Evolutionary conservation across 768 basidiomycete species (phyloP), one percentile per base, ranked within the genome.

Genomic region (Tulasnella calospora): DNA sequence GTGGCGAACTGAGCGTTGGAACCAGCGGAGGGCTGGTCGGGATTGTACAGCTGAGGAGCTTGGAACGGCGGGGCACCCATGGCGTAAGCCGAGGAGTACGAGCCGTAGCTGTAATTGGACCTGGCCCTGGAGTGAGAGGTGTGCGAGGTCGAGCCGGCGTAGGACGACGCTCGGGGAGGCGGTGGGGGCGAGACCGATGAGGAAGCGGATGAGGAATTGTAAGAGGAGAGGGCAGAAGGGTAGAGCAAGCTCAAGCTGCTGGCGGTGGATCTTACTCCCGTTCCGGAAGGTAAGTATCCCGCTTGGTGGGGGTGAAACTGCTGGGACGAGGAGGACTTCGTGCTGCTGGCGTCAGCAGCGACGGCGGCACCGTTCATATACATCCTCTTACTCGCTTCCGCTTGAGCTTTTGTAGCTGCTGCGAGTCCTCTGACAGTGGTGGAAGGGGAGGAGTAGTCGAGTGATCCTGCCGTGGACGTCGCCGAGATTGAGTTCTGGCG

Each of bases 31-130:
- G 75, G 75, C 36, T 51, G 36, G 47, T 46, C 38, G 36, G 75
- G 75, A 17, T 76, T 61, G 55, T 13, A 76, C 75, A 76, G 57
- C 57, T 76, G 75, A 61, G 75, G 75, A n/a, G 75, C 75, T 40
- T 76, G 75, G 55, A 76, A 76, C 27, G 75, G 75, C 21, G 75
- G 75, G 30, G 75, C 75, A 41, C 75, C 75, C 15, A 57, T 76
- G 23, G 51, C 27, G 55, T 72, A 72, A 7, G 71, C 71, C 3
- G 71, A 40, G 38, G 21, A 8, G 71, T 72, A 72, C 47, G 51
- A 57, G 41, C 69, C 75, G 73, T 74, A 74, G 61, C 61, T 67
- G 61, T 67, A 67, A 19, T 10, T 72, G 38, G 71, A 72, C 38
- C 71, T 40, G 36, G 55, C 27, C 12, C 38, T 38, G 1, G 46